Percentiles rank a stretch among this genome's conserved stretches.
Evolutionary conservation across 139 green algal genomes (phyloP).

Genomic region (Chlamydomonas incerta): DNA sequence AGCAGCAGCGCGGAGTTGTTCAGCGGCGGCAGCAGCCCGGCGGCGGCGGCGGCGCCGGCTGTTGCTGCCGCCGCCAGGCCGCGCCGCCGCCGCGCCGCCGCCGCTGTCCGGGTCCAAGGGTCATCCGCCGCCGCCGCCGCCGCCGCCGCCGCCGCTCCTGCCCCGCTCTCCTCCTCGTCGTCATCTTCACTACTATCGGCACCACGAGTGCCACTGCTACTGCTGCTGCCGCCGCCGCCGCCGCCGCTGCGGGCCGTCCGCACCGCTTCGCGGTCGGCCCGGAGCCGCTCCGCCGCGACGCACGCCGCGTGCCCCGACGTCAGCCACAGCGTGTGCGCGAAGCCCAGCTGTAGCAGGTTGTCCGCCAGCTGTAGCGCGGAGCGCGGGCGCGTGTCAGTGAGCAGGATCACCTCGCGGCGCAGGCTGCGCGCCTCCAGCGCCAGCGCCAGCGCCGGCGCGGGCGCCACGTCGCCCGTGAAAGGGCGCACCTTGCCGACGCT

Average conservation of each 20-base stretch:
- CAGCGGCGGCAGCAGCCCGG: background rate
- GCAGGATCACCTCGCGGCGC: constrained; percentile 16
- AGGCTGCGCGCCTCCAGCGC: constrained; percentile 6
- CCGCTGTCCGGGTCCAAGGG: no score
- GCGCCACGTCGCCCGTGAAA: constrained; percentile 20
- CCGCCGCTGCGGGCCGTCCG: background rate
- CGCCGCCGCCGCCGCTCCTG: background rate
- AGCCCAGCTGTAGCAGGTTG: constrained; percentile 22
- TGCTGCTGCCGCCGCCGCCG: background rate
- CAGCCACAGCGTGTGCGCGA: constrained; percentile 37
- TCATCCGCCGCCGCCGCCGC: no score
- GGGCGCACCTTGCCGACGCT: constrained; percentile 12
- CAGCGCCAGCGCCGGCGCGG: background rate
- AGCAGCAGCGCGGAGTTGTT: background rate
- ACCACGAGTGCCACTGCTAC: background rate
- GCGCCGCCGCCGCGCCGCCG: background rate
- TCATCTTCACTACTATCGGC: background rate
- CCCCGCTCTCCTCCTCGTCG: background rate
- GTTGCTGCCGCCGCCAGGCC: background rate
- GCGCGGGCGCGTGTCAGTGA: constrained; percentile 28
- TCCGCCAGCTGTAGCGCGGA: constrained; percentile 7
- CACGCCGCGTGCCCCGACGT: background rate
- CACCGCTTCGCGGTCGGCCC: background rate
- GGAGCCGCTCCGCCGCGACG: background rate
- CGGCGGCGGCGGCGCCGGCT: background rate